Base-by-base conservation (phyloP, 2,329 filamentous ascomycete genomes). In the Coleophoma crateriformis region DNA sequence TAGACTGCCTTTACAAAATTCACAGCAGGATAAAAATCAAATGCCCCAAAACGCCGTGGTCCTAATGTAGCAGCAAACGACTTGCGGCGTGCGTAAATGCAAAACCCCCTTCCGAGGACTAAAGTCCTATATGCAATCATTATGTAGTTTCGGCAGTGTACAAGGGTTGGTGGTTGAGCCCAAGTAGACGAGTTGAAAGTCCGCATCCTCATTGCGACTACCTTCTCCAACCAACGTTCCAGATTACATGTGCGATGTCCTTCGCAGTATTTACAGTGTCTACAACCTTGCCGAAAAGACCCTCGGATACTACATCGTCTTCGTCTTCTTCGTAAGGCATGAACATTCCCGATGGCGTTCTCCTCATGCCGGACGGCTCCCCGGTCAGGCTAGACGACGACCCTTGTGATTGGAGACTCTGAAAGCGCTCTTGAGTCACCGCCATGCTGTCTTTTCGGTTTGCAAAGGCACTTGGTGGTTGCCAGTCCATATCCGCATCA, bases 271-370 rank as follows among this genome's bases (percentile, higher is more conserved):
- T 86, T 68, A 86, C 68, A 48, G 67, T 68, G 34, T 66, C 63
- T 33, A 66, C 60, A 27, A 66, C 64, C 46, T 61, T 64, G 11
- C 64, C 64, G 51, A 66, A 66, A 4, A 65, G 57, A 11, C 80
- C 61, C 88, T 92, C 61, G 72, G 80, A 53, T 76, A 72, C 67
- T 39, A 76, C 64, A 68, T 80, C 76, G 47, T 78, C 73, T 56
- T 90, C 87, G 52, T 82, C 82, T 58, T 90, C 86, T 58, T 90
- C 87, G 59, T 85, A 87, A 7, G 90, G 88, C 87, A 95, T 91
- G 61, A 95, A 87, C 88, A 95, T 95, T 58, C 90, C 90, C 37
- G 89, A 94, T 46, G 83, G 76, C 17, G 89, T 95, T 58, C 90
- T 79, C 54, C 85, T 82, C 74, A 95, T 84, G 47, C 84, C 84